phyloP scores from a whole-genome alignment of 495 filamentous ascomycete genomes.

The Symbiotaphrina buchneri region DNA sequence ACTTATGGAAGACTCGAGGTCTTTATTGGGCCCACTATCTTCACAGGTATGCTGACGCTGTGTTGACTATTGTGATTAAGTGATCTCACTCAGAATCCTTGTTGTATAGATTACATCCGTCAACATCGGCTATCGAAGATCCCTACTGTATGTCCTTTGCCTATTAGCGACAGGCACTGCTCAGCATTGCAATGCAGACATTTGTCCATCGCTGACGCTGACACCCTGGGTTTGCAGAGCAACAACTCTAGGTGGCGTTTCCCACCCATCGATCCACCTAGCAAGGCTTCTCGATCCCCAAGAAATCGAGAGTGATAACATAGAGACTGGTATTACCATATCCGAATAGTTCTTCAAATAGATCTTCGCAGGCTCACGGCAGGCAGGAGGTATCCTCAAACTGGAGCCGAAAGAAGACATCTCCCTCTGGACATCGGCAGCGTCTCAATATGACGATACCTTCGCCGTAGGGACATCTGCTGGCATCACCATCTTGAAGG shows the following conservation, averaged over 20 bases:
- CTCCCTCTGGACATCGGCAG: conserved; percentile 2
- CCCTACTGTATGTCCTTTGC: conserved; percentile 1
- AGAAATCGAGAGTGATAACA: neutral
- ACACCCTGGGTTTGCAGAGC: neutral
- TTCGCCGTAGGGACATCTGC: conserved; percentile 2
- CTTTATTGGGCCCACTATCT: too few species aligned
- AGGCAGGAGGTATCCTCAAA: neutral
- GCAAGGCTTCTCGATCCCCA: neutral
- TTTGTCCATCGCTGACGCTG: neutral
- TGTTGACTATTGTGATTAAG: too few species aligned
- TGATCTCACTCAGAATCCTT: too few species aligned
- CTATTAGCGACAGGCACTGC: neutral
- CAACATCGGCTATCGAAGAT: conserved; percentile 1
- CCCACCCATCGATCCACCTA: neutral
- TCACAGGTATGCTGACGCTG: too few species aligned
- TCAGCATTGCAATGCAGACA: neutral
- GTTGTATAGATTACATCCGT: conserved; percentile 2
- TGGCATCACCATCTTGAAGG: conserved; percentile 1
- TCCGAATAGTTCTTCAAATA: too few species aligned
- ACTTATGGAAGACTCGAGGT: too few species aligned
- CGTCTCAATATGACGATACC: neutral
- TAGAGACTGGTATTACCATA: too few species aligned
- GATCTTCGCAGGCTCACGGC: too few species aligned
- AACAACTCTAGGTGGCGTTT: conserved; percentile 1
- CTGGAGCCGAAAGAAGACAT: neutral